Evolutionary conservation across 371 early-diverging fungal species (phyloP), one percentile per base, ranked within the genome.

Genomic region (Batkoa obscura): DNA sequence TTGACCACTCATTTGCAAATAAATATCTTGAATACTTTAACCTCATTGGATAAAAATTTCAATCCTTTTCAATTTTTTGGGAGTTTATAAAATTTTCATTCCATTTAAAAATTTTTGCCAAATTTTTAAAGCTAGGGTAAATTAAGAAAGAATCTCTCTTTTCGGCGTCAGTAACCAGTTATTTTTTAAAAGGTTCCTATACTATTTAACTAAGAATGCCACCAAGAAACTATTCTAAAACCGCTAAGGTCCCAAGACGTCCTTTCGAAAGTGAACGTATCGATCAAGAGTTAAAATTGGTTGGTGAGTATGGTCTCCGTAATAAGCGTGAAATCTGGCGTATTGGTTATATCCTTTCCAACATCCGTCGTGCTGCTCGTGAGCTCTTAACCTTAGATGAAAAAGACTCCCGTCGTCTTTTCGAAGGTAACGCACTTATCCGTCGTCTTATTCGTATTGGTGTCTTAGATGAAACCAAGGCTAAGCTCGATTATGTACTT

Each of bases 241-340:
- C 90, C 68, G 90, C 85, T 80, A 94, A 92, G 83, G 94, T 95
- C 67, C 99, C 99, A 65, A 83, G 90, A 72, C 89, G 98, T 77
- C 98, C 99, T 56, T 99, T 88, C 81, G 98, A 94, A 72, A 83
- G 89, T 63, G 99, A 91, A 64, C 91, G 99, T 74, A 86, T 99
- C 66, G 93, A 99, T 72, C 89, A 89, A 71, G 99, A 99, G 79
- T 79, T 98, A 70, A 93, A 95, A 83, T 82, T 98, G 63, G 81
- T 89, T 67, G 99, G 99, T 62, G 90, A 90, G 68, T 99, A 88
- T 79, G 99, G 99, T 74, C 88, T 99, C 68, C 85, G 90, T 71
- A 96, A 94, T 92, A 99, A 99, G 90, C 88, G 87, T 68, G 99
- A 99, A 80, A 93, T 99, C 75, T 97, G 95, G 90, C 87, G 96